Conservation (phyloP, 75 land plant genomes). For the Chamaecyparis obtusa region DNA sequence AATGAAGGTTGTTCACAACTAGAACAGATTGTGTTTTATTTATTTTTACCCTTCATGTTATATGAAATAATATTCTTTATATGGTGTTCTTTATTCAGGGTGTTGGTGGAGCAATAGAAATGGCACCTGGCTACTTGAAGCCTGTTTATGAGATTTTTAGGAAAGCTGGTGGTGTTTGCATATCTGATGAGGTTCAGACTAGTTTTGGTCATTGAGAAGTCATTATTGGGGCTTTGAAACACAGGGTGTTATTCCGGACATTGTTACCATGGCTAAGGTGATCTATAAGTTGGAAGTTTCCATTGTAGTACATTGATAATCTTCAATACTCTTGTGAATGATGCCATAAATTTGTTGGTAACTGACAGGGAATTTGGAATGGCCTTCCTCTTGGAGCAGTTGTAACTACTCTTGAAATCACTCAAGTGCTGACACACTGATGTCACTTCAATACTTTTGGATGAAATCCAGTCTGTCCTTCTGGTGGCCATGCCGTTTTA, state of each 20-base stretch:
- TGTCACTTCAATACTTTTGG: slow-evolving; percentile 94
- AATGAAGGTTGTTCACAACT: background rate
- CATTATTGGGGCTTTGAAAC: slow-evolving; percentile 93
- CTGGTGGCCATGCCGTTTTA: slow-evolving; percentile 94
- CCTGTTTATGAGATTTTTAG: slow-evolving; percentile 70
- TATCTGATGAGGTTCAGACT: slow-evolving; percentile 93
- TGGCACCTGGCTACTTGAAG: slow-evolving; percentile 90
- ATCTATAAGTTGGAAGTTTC: background rate
- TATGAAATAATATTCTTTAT: background rate
- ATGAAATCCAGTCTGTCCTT: slow-evolving; percentile 94
- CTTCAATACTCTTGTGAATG: background rate
- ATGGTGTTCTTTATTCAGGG: slow-evolving; percentile 51
- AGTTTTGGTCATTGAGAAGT: slow-evolving; percentile 92
- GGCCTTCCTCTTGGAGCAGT: slow-evolving; percentile 97
- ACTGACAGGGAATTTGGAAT: slow-evolving; percentile 88
- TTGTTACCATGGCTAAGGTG: slow-evolving; percentile 96
- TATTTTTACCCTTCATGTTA: background rate
- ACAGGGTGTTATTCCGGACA: slow-evolving; percentile 88
- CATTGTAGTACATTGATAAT: background rate
- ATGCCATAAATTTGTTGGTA: background rate
- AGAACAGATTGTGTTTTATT: background rate
- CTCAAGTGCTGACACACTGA: slow-evolving; percentile 72
- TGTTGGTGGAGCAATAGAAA: slow-evolving; percentile 91
- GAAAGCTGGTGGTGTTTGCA: slow-evolving; percentile 91
- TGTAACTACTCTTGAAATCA: slow-evolving; percentile 95